Conservation (phyloP, 495 filamentous ascomycete species). For the Lasiosphaeriaceae sp. region DNA sequence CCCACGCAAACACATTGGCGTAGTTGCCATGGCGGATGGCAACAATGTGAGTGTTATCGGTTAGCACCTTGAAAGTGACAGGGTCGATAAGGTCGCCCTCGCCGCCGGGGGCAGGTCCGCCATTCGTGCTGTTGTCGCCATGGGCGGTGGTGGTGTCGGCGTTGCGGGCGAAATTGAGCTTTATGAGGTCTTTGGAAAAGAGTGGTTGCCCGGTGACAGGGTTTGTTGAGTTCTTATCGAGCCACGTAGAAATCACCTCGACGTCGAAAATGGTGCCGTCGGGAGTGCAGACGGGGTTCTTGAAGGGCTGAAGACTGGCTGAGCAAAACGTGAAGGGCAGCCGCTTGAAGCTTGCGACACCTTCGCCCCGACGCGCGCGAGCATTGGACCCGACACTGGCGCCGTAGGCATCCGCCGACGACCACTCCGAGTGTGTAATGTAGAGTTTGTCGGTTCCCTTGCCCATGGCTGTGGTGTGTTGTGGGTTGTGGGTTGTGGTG, state of each 20-base stretch:
- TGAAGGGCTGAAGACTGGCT: constrained; percentile 86
- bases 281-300: constrained; percentile 76
- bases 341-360: constrained; percentile 70
- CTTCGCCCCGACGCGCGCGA: constrained; percentile 42
- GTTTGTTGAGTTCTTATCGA: constrained; percentile 88
- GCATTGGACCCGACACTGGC: constrained; percentile 71
- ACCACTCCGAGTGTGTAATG: constrained; percentile 95
- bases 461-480: constrained; percentile 29
- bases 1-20: constrained; percentile 93
- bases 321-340: constrained; percentile 99
- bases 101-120: constrained; percentile 30
- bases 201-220: constrained; percentile 79
- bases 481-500: background rate
- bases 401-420: constrained; percentile 80
- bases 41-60: constrained; percentile 96
- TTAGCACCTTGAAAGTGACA: constrained; percentile 94
- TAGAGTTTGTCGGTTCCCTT: constrained; percentile 73
- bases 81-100: constrained; percentile 88
- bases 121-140: constrained; percentile 20
- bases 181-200: constrained; percentile 78
- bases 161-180: constrained; percentile 88
- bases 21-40: constrained; percentile 71
- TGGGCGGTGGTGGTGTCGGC: constrained; percentile 56
- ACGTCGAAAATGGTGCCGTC: constrained; percentile 82
- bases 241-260: constrained; percentile 84